Percentiles rank a stretch among this genome's conserved stretches.
phyloP scores from a whole-genome alignment of 805 yeast genomes.

The Clavispora vitiphila region DNA sequence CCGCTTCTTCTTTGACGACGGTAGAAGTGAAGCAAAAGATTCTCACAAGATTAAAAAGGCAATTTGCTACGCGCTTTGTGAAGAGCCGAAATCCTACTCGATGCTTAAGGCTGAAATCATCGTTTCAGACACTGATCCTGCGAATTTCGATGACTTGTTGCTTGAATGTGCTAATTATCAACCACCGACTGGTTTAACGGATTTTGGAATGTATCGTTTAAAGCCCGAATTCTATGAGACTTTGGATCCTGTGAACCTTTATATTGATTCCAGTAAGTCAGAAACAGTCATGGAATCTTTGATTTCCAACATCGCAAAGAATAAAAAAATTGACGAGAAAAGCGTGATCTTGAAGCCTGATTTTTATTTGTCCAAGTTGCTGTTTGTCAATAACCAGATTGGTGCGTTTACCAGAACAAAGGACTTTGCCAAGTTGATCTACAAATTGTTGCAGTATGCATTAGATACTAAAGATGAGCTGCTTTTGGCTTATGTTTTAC shows the following conservation, averaged over 20 bases:
- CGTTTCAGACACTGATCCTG: slow-evolving; percentile 21
- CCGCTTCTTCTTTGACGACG: slow-evolving; percentile 22
- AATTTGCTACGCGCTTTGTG: slow-evolving; percentile 47
- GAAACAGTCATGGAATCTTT: slow-evolving; percentile 49
- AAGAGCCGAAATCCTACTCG: slow-evolving; percentile 52
- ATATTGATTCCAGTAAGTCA: slow-evolving; percentile 36
- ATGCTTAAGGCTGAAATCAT: slow-evolving; percentile 31
- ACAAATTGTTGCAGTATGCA: slow-evolving; percentile 52
- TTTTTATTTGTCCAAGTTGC: slow-evolving; percentile 25
- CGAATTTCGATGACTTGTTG: slow-evolving; percentile 46
- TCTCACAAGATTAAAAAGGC: slow-evolving; percentile 29
- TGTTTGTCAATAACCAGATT: slow-evolving; percentile 33
- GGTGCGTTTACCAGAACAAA: slow-evolving; percentile 48
- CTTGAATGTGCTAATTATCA: slow-evolving; percentile 58
- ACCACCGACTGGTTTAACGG: slow-evolving; percentile 56
- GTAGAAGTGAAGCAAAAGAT: slow-evolving; percentile 23
- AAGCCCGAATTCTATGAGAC: slow-evolving; percentile 48
- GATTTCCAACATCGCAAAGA: slow-evolving; percentile 37
- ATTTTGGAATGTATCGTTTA: slow-evolving; percentile 62
- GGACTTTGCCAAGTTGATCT: slow-evolving; percentile 52
- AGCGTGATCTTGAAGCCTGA: slow-evolving; percentile 48
- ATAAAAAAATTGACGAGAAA: slow-evolving; percentile 30
- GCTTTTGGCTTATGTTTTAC: slow-evolving; percentile 56
- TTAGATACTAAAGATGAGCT: slow-evolving; percentile 48
- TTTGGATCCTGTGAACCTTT: slow-evolving; percentile 48